Conservation (phyloP, 2,329 filamentous ascomycete species). For the Alternaria arbusti region DNA sequence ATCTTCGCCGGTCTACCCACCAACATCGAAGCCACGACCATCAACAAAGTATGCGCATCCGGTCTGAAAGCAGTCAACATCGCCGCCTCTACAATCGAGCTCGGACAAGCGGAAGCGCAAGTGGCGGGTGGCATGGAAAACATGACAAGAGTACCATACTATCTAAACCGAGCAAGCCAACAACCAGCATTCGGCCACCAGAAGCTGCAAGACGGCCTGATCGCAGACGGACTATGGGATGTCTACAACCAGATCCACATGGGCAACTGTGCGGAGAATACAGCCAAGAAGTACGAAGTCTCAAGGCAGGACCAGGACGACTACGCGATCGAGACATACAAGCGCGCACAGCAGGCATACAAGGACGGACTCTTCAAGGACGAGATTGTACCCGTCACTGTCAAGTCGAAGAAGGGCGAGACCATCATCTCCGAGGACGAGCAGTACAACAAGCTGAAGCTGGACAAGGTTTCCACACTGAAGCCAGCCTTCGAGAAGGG, state of each 20-base stretch:
- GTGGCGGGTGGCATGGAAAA: constrained; percentile 98
- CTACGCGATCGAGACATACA: constrained; percentile 88
- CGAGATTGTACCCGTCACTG: constrained; percentile 86
- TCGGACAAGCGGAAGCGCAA: constrained; percentile 86
- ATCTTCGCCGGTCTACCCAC: constrained; percentile 85
- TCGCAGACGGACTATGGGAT: constrained; percentile 94
- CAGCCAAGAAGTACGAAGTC: constrained; percentile 84
- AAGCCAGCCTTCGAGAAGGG: constrained; percentile 92
- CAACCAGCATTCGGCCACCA: constrained; percentile 86
- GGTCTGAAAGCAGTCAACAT: constrained; percentile 91
- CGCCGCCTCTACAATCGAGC: constrained; percentile 91
- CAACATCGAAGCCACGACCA: constrained; percentile 84
- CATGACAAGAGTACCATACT: constrained; percentile 94
- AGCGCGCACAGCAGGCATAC: constrained; percentile 90
- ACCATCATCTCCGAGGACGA: constrained; percentile 82
- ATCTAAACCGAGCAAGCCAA: constrained; percentile 80
- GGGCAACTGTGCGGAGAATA: constrained; percentile 95
- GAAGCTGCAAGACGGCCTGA: constrained; percentile 86
- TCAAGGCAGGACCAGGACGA: constrained; percentile 86
- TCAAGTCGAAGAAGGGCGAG: constrained; percentile 81
- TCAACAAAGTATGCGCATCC: constrained; percentile 98
- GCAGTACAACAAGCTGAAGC: constrained; percentile 83
- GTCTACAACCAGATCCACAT: constrained; percentile 98
- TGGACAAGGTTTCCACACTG: constrained; percentile 82
- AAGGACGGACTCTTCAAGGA: constrained; percentile 81